A percentile compares a stretch with the other conserved stretches of the same genome.
Conservation (phyloP, 345 rosid genomes). For the rapeseed (Brassica napus) region DNA sequence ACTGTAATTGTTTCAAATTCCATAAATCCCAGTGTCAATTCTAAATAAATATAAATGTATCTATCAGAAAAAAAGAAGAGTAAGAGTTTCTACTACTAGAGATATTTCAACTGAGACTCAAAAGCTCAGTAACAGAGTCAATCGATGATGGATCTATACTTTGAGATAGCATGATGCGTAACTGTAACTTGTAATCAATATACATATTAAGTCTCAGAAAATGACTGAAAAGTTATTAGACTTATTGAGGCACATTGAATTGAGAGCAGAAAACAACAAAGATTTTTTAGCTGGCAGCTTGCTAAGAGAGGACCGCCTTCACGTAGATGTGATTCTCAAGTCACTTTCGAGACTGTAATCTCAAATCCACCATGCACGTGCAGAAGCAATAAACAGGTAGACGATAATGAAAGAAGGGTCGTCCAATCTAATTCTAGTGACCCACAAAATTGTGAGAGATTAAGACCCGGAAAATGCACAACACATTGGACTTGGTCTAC, state of each 20-base stretch:
- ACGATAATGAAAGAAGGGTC: constrained; percentile 39
- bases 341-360: constrained; percentile 42
- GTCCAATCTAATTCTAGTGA: constrained; percentile 36
- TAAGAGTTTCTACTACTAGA: not conserved
- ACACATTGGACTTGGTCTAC: constrained; percentile 37
- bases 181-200: constrained; percentile 15
- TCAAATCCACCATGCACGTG: constrained; percentile 44
- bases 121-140: not conserved
- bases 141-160: constrained; percentile 1
- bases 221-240: constrained; percentile 21
- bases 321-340: constrained; percentile 42
- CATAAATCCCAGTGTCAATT: not conserved
- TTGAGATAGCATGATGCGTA: constrained; percentile 2
- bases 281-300: constrained; percentile 40
- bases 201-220: constrained; percentile 17
- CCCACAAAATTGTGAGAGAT: constrained; percentile 41
- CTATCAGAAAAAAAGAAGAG: not conserved
- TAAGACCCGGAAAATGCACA: constrained; percentile 34
- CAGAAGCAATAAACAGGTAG: constrained; percentile 37
- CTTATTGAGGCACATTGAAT: constrained; percentile 17
- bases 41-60: not conserved
- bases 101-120: constrained; percentile 8
- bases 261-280: constrained; percentile 33
- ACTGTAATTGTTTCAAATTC: not conserved
- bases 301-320: constrained; percentile 38